Percentiles rank a stretch among this genome's conserved stretches.
Conservation (phyloP, 1,284 basidiomycete species). For the Prillingera fragicola region DNA sequence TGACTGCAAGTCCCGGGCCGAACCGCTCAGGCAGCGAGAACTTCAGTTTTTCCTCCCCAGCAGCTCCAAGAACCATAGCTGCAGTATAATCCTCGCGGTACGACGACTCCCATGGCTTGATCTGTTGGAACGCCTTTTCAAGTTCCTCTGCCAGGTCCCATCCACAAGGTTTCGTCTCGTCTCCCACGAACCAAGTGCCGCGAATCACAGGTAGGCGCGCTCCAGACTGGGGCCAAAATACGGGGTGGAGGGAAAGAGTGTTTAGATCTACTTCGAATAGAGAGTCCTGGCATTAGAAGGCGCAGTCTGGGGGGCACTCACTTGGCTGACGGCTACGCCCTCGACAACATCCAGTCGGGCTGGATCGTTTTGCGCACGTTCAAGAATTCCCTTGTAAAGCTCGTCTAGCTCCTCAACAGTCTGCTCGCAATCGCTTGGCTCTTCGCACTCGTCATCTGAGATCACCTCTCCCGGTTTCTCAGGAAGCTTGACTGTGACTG, state of each 20-base stretch:
- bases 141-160: constrained; percentile 52
- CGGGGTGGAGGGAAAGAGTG: constrained; percentile 49
- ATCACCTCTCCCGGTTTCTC: not conserved
- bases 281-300: constrained; percentile 38
- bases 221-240: constrained; percentile 54
- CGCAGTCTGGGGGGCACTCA: constrained; percentile 14
- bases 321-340: constrained; percentile 47
- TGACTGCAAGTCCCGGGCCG: constrained; percentile 47
- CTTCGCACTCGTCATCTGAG: not conserved
- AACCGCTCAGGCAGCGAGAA: constrained; percentile 45
- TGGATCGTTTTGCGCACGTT: constrained; percentile 29
- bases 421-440: too few relatives aligned
- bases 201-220: constrained; percentile 51
- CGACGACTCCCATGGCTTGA: constrained; percentile 49
- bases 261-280: constrained; percentile 46
- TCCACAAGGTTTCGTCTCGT: constrained; percentile 50
- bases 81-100: constrained; percentile 53
- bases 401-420: too few relatives aligned
- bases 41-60: constrained; percentile 54
- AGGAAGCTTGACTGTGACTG: constrained; percentile 16
- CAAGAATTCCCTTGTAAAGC: constrained; percentile 31
- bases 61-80: constrained; percentile 49
- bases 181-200: constrained; percentile 52
- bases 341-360: constrained; percentile 35
- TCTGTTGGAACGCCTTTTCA: constrained; percentile 49